phyloP scores from a whole-genome alignment of 2,329 filamentous ascomycete species.

The Coniochaeta sp. region DNA sequence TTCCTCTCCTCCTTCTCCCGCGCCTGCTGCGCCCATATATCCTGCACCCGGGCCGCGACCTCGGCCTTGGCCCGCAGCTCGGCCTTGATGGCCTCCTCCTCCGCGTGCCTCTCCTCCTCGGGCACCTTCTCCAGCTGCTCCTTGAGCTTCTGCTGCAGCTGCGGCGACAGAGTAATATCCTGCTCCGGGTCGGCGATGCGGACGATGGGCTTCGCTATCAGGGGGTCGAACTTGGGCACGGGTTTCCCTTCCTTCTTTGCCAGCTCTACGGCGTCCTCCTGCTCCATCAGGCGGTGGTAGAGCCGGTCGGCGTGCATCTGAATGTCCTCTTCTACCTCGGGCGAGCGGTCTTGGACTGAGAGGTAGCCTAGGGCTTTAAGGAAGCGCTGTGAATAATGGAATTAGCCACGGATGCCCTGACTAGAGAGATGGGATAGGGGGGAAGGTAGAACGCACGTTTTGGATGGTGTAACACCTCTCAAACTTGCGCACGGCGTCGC shows the following conservation, averaged over 20 bases:
- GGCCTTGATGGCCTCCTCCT: conserved; percentile 57
- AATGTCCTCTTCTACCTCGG: conserved; percentile 73
- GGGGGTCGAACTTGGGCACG: conserved; percentile 51
- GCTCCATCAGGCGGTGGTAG: conserved; percentile 78
- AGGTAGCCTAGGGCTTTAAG: conserved; percentile 87
- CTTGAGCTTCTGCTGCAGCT: conserved; percentile 44
- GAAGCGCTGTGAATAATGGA: conserved; percentile 60
- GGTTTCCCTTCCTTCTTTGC: conserved; percentile 57
- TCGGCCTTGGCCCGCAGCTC: conserved; percentile 55
- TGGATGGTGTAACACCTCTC: conserved; percentile 88
- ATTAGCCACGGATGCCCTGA: not conserved
- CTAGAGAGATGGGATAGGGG: not conserved
- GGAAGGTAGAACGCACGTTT: conserved; percentile 47
- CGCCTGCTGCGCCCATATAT: conserved; percentile 49
- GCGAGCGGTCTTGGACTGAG: conserved; percentile 54
- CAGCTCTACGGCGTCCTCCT: conserved; percentile 68
- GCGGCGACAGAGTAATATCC: conserved; percentile 24
- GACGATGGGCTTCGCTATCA: conserved; percentile 33
- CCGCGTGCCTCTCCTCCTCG: conserved; percentile 50
- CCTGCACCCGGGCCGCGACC: conserved; percentile 48
- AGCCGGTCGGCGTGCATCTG: conserved; percentile 93
- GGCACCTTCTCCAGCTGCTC: conserved; percentile 51
- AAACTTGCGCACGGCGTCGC: conserved; percentile 67
- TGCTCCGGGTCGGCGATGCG: conserved; percentile 10
- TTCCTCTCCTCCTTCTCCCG: conserved; percentile 47